phyloP scores from a whole-genome alignment of 495 filamentous ascomycete species.

The Penicillium longicatenatum region DNA sequence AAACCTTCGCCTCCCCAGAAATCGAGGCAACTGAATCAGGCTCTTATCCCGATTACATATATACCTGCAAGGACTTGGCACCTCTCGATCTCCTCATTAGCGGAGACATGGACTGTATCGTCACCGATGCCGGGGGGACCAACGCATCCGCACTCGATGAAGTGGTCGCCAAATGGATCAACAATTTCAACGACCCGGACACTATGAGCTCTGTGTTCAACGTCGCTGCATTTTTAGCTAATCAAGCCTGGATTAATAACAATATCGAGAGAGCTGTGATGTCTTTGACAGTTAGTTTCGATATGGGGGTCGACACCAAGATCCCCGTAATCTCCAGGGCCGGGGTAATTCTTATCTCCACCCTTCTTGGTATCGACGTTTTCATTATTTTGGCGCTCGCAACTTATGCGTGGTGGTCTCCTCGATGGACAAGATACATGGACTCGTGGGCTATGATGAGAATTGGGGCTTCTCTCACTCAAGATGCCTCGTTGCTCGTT shows the following conservation, averaged over 20 bases:
- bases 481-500: constrained; percentile 15
- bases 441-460: constrained; percentile 22
- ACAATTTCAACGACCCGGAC: background rate
- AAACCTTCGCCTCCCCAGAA: background rate
- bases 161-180: background rate
- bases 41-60: background rate
- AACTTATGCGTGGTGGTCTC: background rate
- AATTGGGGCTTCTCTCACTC: constrained; percentile 15
- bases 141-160: background rate
- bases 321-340: background rate
- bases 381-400: background rate
- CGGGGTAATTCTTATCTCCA: background rate
- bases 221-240: constrained; percentile 1
- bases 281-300: background rate
- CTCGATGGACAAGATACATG: background rate
- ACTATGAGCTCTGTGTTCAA: background rate
- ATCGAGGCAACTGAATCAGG: no score
- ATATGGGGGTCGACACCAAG: constrained; percentile 1
- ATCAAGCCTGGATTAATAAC: constrained; percentile 4
- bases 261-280: background rate
- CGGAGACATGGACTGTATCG: background rate
- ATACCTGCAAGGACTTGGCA: background rate
- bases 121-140: background rate
- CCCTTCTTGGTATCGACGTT: background rate
- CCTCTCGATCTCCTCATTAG: background rate